These are phyloP conservation scores for Wallacemonas sp. DNA, from an alignment of 208 protist species.

Conservation along the genomic window DNA sequence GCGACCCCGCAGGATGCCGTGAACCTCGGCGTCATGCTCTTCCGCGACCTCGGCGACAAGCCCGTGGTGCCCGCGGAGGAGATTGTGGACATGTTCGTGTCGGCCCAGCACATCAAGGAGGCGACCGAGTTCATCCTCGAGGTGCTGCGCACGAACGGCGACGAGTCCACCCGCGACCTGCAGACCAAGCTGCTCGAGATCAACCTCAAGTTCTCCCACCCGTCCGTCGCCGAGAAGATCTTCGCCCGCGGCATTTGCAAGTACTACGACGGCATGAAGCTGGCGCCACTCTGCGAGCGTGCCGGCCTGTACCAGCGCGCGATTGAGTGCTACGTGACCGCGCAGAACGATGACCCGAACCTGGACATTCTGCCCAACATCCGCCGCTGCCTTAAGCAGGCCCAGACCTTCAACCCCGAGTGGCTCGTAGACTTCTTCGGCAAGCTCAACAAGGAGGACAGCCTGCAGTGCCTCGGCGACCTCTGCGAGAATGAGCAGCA, in stretches of 20 bases:
- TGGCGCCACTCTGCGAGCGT: conserved; percentile 98
- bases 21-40: conserved; percentile 93
- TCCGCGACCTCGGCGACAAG: conserved; percentile 72
- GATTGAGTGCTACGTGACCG: conserved; percentile 98
- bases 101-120: conserved; percentile 95
- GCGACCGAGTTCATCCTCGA: conserved; percentile 98
- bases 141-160: conserved; percentile 92
- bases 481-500: conserved; percentile 95
- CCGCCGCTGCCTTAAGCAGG: conserved; percentile 97
- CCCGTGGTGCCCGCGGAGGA: conserved; percentile 84
- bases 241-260: conserved; percentile 96
- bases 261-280: conserved; percentile 96
- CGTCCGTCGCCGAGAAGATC: conserved; percentile 98
- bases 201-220: conserved; percentile 97
- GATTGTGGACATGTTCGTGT: conserved; percentile 97
- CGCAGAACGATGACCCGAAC: conserved; percentile 75
- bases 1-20: conserved; percentile 93
- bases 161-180: conserved; percentile 92
- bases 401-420: conserved; percentile 93
- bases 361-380: conserved; percentile 96
- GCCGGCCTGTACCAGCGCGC: conserved; percentile 97
- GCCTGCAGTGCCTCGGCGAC: conserved; percentile 97
- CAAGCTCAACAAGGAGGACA: conserved; percentile 94
- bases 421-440: conserved; percentile 98
- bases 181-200: conserved; percentile 99